Base-by-base conservation (phyloP, 495 filamentous ascomycete genomes). In the Halenospora varia region DNA sequence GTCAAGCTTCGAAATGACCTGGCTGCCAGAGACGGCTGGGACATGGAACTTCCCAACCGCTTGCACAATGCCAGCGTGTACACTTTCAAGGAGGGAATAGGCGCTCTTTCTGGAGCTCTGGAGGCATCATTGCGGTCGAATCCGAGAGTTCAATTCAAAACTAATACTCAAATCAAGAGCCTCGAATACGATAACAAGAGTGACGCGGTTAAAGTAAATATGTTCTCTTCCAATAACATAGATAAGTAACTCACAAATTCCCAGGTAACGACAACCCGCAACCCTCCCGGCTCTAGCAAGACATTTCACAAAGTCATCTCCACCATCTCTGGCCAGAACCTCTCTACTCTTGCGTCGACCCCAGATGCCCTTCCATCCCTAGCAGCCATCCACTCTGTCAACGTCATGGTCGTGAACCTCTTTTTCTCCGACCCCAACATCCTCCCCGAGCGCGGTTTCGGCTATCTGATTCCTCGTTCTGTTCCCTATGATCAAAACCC, bases 401-500 rank as follows among this genome's bases (percentile, higher is more conserved):
- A 88, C 9, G 91, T 96, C 42, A 91, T 89, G 83, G 87, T 92
- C 3, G 87, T 97, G 42, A 97, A 97, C 70, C 77, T 99, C 19
- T 97, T 86, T 77, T 99, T 84, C 66, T 67, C 74, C 3, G 77
- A 81, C 20, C 81, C 85, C 1, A 62, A 82, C 19, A 71, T 96
- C 26, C 75, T 90, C 20, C 78, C 75, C 2, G 75, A 81, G 13
- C 70, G 73, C 29, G 94, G 95, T 41, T 96, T 97, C 66, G 94
- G 94, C 40, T 97, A 97, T 68, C 82, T 98, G 22, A 85, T 98
- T 40, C 88, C 89, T 0, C 80, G 81, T 55, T 82, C 85, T 22
- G 75, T 95, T 1, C 80, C 87, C 0, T 74, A 71, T 53, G 78
- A 82, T 4, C 75, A 88, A 59, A 98, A 97, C 68, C 88, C 90